Conservation (phyloP, 1,139 yeast species). For the Trichomonascaceae sp. region DNA sequence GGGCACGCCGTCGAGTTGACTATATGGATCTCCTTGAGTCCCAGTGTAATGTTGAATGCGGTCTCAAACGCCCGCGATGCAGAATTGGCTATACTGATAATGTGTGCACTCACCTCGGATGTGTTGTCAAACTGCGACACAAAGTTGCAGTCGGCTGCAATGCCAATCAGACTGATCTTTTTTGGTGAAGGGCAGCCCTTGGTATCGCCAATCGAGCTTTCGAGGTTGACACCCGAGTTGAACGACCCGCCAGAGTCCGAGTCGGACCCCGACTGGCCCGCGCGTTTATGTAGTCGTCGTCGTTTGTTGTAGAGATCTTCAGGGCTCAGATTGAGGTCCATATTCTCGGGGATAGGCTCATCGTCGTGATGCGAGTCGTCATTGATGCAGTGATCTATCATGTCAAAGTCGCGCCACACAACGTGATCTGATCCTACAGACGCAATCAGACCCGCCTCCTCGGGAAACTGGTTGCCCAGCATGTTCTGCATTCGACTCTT, state of each 20-base stretch:
- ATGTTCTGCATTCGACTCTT: slow-evolving; percentile 7
- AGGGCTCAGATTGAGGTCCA: neutral
- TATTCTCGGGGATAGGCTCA: neutral
- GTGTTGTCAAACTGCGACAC: slow-evolving; percentile 18
- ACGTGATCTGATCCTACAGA: slow-evolving; percentile 10
- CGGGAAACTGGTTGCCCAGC: slow-evolving; percentile 10
- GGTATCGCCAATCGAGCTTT: slow-evolving; percentile 22
- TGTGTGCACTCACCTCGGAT: slow-evolving; percentile 21
- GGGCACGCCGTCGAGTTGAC: slow-evolving; percentile 20
- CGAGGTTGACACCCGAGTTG: slow-evolving; percentile 20
- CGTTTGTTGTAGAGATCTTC: neutral
- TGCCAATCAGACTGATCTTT: slow-evolving; percentile 25
- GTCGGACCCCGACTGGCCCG: neutral
- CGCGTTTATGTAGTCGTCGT: neutral
- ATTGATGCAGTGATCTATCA: no score
- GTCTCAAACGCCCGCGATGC: slow-evolving; percentile 27
- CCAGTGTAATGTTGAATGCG: slow-evolving; percentile 27
- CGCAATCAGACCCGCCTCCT: slow-evolving; percentile 11
- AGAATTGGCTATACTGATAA: slow-evolving; percentile 23
- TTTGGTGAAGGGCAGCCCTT: slow-evolving; percentile 25
- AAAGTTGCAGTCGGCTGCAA: slow-evolving; percentile 29
- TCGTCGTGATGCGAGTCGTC: neutral
- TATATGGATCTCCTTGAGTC: slow-evolving; percentile 17
- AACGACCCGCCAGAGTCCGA: slow-evolving; percentile 17
- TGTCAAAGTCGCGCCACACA: slow-evolving; percentile 25